A percentile compares a stretch with the other conserved stretches of the same genome.
These are phyloP conservation scores for Phytopythium sindhum DNA, from an alignment of 352 stramenopile genomes.

Conservation along the genomic window DNA sequence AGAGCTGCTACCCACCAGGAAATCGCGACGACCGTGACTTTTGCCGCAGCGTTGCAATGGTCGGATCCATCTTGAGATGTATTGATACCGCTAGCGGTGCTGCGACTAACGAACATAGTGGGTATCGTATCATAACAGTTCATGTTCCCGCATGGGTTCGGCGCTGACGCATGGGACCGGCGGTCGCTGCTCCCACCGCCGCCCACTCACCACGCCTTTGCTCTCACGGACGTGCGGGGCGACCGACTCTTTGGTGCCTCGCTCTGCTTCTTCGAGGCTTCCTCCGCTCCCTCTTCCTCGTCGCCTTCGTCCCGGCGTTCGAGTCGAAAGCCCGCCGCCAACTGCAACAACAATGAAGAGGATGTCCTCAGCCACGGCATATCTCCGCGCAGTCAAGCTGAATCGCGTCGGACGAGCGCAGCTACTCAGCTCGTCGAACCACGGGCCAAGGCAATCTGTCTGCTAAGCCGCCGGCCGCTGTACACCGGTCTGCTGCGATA, in stretches of 20 bases:
- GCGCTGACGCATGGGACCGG: constrained; percentile 11
- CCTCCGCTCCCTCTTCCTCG: not conserved
- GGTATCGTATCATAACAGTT: constrained; percentile 23
- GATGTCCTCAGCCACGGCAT: not conserved
- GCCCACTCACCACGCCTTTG: constrained; percentile 48
- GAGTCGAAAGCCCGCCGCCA: not conserved
- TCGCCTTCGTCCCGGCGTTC: not conserved
- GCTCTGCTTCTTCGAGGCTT: constrained; percentile 44
- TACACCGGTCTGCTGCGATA: constrained; percentile 47
- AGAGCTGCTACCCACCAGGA: constrained; percentile 35
- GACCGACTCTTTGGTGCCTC: constrained; percentile 47
- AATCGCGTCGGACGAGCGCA: not conserved
- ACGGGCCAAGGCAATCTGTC: constrained; percentile 39
- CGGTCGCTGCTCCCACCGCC: constrained; percentile 23
- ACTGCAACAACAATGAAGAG: constrained; percentile 9
- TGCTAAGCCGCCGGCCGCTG: constrained; percentile 40
- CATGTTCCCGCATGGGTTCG: constrained; percentile 45
- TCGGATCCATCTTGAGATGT: constrained; percentile 4
- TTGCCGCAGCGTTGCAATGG: constrained; percentile 46
- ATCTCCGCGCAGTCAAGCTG: not conserved
- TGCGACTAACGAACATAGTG: not conserved
- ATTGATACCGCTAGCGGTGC: not conserved
- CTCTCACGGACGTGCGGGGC: constrained; percentile 36
- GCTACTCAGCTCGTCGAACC: not conserved
- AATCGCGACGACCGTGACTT: constrained; percentile 31